Base-by-base conservation (phyloP, 257 asterid genomes). In the Paulownia fortunei region DNA sequence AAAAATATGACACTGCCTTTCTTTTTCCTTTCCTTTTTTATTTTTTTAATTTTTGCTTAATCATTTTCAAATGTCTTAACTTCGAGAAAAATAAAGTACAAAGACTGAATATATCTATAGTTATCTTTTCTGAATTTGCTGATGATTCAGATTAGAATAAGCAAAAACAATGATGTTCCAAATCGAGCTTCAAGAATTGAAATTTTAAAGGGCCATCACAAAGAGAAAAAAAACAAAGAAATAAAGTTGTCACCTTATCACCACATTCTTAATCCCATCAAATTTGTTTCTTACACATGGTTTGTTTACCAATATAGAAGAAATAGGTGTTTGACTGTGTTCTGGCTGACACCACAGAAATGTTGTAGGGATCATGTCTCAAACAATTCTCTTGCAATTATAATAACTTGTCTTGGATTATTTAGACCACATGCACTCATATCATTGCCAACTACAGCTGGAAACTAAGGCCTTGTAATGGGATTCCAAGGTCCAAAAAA, bases 371-470 rank as follows among this genome's bases (percentile, higher is more conserved):
- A 78, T 85, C 81, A 74, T 86, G 95, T 87, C 82, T 74, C 74
- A 83, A 88, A 81, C 85, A 84, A 84, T 77, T 84, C 71, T 74
- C 23, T 76, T n/a, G 87, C 80, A 82, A 80, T 82, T 68, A 84
- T 87, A 83, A 86, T 69, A 84, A 78, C 80, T 59, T 85, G 93
- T 86, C 87, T 84, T 76, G 89, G 87, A 92, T 85, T 92, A 86
- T 88, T 85, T 76, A 81, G 85, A 83, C 88, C 97, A 86, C 86
- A 86, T 88, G 90, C 88, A 87, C 82, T 84, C 88, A 42, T 81
- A 87, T 90, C 77, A 87, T 89, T 89, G 88, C 88, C 77, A 32
- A 58, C 78, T 86, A 85, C 88, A 82, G 87, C 83, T 86, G 85
- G 82, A 66, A 65, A 0, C 73, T 39, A 63, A 11, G 71, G 81